Conservation (phyloP, 1,284 basidiomycete genomes). For the Cutaneotrichosporon cyanovorans region DNA sequence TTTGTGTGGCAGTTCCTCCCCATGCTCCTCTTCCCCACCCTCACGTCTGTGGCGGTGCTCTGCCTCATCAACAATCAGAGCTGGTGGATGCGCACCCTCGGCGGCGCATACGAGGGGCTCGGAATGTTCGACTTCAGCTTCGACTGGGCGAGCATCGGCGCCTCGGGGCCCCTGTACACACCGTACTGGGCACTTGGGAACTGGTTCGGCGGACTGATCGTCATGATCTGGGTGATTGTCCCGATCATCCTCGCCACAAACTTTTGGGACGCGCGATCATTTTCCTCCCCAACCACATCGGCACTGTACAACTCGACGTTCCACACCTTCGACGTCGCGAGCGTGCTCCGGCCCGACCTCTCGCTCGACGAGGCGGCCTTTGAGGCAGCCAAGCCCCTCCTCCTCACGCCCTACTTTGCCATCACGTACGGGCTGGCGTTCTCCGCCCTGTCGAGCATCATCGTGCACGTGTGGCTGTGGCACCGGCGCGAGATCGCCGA, state of each 20-base stretch:
- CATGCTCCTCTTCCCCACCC: constrained; percentile 48
- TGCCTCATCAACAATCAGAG: constrained; percentile 47
- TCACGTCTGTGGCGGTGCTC: constrained; percentile 49
- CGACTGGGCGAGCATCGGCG: constrained; percentile 50
- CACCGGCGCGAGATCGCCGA: constrained; percentile 48
- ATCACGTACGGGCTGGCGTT: constrained; percentile 47
- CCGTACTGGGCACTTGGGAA: constrained; percentile 50
- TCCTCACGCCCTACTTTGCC: constrained; percentile 50
- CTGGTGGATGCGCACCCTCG: constrained; percentile 46
- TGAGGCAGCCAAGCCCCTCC: constrained; percentile 43
- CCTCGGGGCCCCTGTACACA: constrained; percentile 48
- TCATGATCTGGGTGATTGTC: constrained; percentile 49
- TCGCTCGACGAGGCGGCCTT: constrained; percentile 47
- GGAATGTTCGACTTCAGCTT: constrained; percentile 49
- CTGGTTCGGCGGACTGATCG: constrained; percentile 41
- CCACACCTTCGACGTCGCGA: constrained; percentile 45
- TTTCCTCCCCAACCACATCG: constrained; percentile 38
- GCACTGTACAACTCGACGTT: constrained; percentile 42
- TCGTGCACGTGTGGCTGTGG: constrained; percentile 51
- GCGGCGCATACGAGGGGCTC: constrained; percentile 50
- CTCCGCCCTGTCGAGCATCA: constrained; percentile 48
- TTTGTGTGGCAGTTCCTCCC: constrained; percentile 50
- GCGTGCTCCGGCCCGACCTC: constrained; percentile 42
- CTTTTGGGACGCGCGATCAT: constrained; percentile 48
- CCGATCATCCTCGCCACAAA: constrained; percentile 47